Conservation (phyloP, 257 asterid species). For the Lycium barbarum region DNA sequence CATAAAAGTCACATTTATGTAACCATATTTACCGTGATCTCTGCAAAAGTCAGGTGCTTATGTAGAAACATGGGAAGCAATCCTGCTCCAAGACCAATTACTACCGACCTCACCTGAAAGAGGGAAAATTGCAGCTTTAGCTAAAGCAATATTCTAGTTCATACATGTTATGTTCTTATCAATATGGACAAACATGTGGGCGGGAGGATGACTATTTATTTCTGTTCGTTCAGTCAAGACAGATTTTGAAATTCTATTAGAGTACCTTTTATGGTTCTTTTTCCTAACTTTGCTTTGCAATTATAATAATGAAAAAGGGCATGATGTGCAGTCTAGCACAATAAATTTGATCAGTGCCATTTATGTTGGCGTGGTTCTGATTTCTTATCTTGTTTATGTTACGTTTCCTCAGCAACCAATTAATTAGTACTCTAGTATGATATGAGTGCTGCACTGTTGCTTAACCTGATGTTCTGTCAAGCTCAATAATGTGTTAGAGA, state of each 20-base stretch:
- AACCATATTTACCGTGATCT: conserved; percentile 60
- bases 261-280: not conserved
- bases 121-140: conserved; percentile 22
- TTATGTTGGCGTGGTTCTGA: not conserved
- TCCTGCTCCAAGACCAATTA: conserved; percentile 99
- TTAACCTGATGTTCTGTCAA: not conserved
- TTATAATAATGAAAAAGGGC: not conserved
- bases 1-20: not conserved
- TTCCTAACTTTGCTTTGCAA: not conserved
- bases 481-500: not conserved
- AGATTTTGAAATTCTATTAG: not conserved
- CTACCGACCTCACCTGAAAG: conserved; percentile 66
- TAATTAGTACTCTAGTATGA: not conserved
- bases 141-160: not conserved
- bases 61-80: conserved; percentile 91
- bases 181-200: not conserved
- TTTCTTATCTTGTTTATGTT: not conserved
- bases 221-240: not conserved
- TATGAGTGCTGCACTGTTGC: not conserved
- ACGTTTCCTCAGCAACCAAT: not conserved
- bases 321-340: not conserved
- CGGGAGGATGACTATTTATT: not conserved
- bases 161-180: not conserved
- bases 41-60: conserved; percentile 58
- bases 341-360: not conserved